phyloP scores from a whole-genome alignment of 2,329 filamentous ascomycete genomes.

The Trichoderma sp. region DNA sequence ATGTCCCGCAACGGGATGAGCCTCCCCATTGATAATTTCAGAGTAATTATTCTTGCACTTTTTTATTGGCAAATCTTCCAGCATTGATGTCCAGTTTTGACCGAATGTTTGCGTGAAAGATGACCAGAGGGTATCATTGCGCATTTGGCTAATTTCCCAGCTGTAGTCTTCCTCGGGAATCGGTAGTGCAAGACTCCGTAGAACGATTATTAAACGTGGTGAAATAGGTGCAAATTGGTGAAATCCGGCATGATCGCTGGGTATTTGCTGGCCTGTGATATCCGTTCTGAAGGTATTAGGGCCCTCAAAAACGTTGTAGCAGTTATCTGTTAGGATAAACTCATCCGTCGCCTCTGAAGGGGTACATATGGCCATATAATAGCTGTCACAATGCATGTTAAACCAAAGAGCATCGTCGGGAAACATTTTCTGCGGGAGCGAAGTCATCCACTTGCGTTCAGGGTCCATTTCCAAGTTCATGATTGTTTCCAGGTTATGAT shows the following conservation, averaged over 20 bases:
- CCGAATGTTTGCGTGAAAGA: no score
- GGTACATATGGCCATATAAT: slow-evolving; percentile 4
- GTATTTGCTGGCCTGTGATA: background rate
- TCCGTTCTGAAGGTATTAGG: background rate
- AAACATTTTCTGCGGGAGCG: background rate
- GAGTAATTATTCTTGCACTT: background rate
- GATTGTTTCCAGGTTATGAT: background rate
- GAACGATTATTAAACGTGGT: background rate
- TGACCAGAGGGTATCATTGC: background rate
- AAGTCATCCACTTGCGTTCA: background rate
- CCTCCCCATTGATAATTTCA: background rate
- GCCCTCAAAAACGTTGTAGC: background rate
- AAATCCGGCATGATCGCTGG: background rate
- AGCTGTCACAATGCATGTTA: background rate
- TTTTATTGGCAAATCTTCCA: background rate
- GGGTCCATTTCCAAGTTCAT: background rate
- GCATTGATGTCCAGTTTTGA: no score
- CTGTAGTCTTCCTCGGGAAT: no score
- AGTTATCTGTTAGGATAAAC: background rate
- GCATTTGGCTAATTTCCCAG: no score
- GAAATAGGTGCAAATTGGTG: background rate
- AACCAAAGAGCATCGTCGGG: background rate
- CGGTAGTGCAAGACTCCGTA: background rate
- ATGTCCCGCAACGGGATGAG: background rate
- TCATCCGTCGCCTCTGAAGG: background rate